Evolutionary conservation across 1,284 basidiomycete genomes (phyloP).

Genomic region (Ceratobasidium sp.): DNA sequence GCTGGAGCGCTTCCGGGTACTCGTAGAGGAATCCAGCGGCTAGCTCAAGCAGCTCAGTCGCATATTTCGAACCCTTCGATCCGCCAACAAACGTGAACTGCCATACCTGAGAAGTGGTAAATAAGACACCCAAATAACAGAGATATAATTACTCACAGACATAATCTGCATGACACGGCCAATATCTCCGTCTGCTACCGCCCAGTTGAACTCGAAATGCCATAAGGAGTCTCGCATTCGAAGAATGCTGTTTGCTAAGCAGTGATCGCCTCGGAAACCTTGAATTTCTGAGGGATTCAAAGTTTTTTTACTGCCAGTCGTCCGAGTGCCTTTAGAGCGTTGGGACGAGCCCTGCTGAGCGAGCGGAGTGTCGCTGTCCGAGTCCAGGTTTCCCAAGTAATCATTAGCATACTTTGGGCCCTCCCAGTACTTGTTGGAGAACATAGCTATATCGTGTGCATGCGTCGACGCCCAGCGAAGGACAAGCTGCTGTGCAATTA

Average conservation of each 20-base stretch:
- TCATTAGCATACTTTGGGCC: not conserved
- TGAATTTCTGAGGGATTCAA: too few species aligned
- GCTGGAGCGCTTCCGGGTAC: not conserved
- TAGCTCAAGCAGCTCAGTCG: not conserved
- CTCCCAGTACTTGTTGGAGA: not conserved
- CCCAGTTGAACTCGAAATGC: not conserved
- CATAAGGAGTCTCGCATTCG: not conserved
- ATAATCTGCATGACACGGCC: slow-evolving; percentile 9
- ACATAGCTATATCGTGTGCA: not conserved
- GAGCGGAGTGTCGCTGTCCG: not conserved
- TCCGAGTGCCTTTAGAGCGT: too few species aligned
- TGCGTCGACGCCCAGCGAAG: not conserved
- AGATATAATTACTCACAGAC: not conserved
- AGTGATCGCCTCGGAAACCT: not conserved
- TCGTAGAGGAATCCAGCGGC: not conserved
- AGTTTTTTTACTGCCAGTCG: not conserved
- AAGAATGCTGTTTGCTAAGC: slow-evolving; percentile 13
- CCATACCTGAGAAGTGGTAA: not conserved
- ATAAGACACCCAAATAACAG: not conserved
- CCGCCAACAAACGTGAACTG: slow-evolving; percentile 1
- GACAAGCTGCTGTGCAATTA: not conserved
- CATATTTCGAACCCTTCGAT: not conserved
- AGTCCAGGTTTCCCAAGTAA: not conserved
- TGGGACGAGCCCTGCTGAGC: not conserved
- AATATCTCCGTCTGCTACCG: slow-evolving; percentile 15